Evolutionary conservation across 495 filamentous ascomycete genomes (phyloP), one percentile per base, ranked within the genome.

Genomic region (Penicillium daleae): DNA sequence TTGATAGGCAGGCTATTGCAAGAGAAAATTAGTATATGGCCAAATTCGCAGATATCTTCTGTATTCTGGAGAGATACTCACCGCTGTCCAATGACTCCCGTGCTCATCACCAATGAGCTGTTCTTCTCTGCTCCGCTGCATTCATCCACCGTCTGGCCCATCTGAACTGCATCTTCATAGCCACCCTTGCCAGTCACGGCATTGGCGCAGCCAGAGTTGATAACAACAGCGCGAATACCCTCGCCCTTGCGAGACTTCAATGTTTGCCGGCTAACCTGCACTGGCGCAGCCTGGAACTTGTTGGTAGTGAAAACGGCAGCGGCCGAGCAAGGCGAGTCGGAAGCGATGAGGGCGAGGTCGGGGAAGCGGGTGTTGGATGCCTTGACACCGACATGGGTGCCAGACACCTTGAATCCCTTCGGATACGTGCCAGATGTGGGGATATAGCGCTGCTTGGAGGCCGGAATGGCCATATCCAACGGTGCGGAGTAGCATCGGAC

Each of bases 291-390:
- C 73, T 97, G 93, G 79, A 98, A 99, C 75, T 93, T 95, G 80
- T 98, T 99, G 76, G 92, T 93, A 48, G 95, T 99, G 80, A 97
- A 96, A 12, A 98, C 95, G 4, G 93, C 94, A 2, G 93, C 92
- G 6, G 90, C 95, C n/a, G 91, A 86, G 75, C 93, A 97, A 32
- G 93, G 96, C 49, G 83, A 83, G 61, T 96, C 90, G 9, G 96
- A 98, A 22, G 88, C 86, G 61, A 99, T 84, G 55, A 99, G 82
- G 21, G 93, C 92, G 42, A 99, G 84, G 70, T 99, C 95, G 15
- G 92, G 91, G 69, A 91, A 90, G 46, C 85, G 89, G 31, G 87
- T 97, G 77, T 97, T 97, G 55, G 86, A 86, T 1, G 92, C 86
- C 80, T 99, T 99, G 42, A 99, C 92, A 60, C 95, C 95, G 33